Evolutionary conservation across 371 early-diverging fungal genomes (phyloP).

Genomic region (Mucor saturninus): DNA sequence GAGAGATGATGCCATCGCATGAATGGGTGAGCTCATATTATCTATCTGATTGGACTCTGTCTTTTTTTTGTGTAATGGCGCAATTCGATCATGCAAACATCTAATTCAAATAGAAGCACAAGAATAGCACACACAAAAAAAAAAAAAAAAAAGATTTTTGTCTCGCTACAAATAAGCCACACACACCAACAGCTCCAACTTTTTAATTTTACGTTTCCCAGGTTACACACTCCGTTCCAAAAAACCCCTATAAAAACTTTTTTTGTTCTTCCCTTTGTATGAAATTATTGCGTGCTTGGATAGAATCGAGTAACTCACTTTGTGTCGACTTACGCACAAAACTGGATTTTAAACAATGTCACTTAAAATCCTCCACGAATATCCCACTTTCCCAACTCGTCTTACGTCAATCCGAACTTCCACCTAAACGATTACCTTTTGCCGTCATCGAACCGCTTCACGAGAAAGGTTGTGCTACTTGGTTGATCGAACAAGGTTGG

Average conservation of each 20-base stretch:
- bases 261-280: neutral
- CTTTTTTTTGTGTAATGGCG: slow-evolving; percentile 15
- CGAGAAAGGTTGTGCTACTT: slow-evolving; percentile 17
- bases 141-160: too few species aligned
- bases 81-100: slow-evolving; percentile 20
- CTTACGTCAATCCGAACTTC: slow-evolving; percentile 35
- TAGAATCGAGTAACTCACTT: slow-evolving; percentile 9
- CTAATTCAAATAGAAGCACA: slow-evolving; percentile 7
- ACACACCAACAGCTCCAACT: too few species aligned
- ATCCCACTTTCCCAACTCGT: slow-evolving; percentile 43
- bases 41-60: slow-evolving; percentile 11
- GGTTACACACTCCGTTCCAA: neutral
- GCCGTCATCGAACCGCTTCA: slow-evolving; percentile 40
- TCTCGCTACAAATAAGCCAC: too few species aligned
- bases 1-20: too few species aligned
- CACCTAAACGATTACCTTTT: slow-evolving; percentile 46
- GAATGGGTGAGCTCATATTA: neutral
- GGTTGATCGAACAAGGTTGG: slow-evolving; percentile 46
- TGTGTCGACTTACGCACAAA: slow-evolving; percentile 42
- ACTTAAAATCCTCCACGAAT: slow-evolving; percentile 42
- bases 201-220: neutral
- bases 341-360: slow-evolving; percentile 25
- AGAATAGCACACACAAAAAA: too few species aligned
- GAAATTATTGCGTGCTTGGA: slow-evolving; percentile 19
- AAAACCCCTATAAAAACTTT: neutral